These are phyloP conservation scores for Biscogniauxia sp. DNA, from an alignment of 2,329 filamentous ascomycete genomes.

Conservation along the genomic window DNA sequence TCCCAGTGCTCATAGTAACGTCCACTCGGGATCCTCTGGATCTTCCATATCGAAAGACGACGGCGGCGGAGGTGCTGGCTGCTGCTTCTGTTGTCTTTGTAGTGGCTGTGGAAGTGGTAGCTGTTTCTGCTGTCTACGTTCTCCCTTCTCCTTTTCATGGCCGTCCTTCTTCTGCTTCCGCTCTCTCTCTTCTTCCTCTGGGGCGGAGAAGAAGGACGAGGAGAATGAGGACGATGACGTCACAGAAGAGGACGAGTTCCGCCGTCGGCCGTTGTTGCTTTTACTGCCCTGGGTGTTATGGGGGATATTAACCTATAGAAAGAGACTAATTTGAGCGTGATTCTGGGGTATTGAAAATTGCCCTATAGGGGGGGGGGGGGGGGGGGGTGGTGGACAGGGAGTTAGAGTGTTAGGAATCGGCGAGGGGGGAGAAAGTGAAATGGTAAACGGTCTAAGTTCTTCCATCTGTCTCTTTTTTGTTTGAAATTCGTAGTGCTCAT, in stretches of 20 bases:
- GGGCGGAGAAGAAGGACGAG: neutral
- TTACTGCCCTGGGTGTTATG: no score
- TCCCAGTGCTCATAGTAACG: neutral
- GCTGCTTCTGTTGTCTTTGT: neutral
- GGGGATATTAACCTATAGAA: neutral
- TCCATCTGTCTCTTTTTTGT: no score
- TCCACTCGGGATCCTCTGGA: neutral
- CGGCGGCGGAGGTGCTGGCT: neutral
- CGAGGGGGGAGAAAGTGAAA: neutral
- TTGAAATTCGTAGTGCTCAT: neutral
- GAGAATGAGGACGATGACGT: neutral
- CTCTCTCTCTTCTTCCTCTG: neutral
- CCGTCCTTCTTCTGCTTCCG: neutral
- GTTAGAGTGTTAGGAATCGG: no score
- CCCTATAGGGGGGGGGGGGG: no score
- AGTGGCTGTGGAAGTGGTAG: no score
- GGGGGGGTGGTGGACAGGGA: no score
- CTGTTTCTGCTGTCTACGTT: no score
- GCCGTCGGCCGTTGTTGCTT: neutral
- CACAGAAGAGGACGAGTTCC: neutral
- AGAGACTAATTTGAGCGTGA: neutral
- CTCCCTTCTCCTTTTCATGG: no score
- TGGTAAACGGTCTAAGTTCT: neutral
- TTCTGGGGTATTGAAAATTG: no score
- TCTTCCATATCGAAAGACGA: neutral